Conservation (phyloP, 495 filamentous ascomycete species). For the Talaromyces liani region DNA sequence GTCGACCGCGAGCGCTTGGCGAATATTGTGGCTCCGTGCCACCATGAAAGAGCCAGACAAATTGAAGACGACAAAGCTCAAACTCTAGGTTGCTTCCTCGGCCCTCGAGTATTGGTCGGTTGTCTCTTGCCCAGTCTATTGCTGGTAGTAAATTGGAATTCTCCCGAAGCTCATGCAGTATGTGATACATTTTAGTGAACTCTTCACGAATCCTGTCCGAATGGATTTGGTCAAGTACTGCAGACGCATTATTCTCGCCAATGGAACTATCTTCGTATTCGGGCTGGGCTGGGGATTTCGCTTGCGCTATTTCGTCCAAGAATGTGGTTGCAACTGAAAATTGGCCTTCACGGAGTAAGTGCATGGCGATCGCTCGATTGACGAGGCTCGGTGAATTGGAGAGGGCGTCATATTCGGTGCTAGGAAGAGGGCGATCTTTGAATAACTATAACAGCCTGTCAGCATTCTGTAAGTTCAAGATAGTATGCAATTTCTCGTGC, state of each 20-base stretch:
- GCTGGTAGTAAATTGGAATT: slow-evolving; percentile 68
- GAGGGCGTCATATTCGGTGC: slow-evolving; percentile 73
- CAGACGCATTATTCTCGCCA: slow-evolving; percentile 12
- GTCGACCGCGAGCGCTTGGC: slow-evolving; percentile 27
- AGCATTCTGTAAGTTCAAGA: background rate
- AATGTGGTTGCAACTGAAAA: slow-evolving; percentile 83
- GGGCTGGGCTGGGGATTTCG: slow-evolving; percentile 20
- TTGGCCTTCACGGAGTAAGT: slow-evolving; percentile 88
- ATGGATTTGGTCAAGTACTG: slow-evolving; percentile 43
- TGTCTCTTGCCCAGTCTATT: slow-evolving; percentile 73
- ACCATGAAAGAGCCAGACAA: slow-evolving; percentile 69
- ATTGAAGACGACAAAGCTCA: slow-evolving; percentile 81
- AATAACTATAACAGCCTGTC: slow-evolving; percentile 48
- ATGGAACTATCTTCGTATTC: slow-evolving; percentile 10
- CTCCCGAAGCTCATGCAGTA: slow-evolving; percentile 66
- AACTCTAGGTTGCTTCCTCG: slow-evolving; percentile 92
- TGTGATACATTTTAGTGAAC: slow-evolving; percentile 85
- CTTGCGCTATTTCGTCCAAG: slow-evolving; percentile 50
- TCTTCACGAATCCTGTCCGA: slow-evolving; percentile 63
- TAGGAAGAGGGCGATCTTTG: slow-evolving; percentile 66
- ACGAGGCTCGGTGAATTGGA: slow-evolving; percentile 66
- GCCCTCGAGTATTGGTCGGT: slow-evolving; percentile 62
- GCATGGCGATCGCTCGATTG: slow-evolving; percentile 92
- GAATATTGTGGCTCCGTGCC: slow-evolving; percentile 19
- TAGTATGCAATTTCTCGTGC: slow-evolving; percentile 30